These are phyloP conservation scores for Starmerella apicola DNA, from an alignment of 805 yeast species.

Conservation along the genomic window DNA sequence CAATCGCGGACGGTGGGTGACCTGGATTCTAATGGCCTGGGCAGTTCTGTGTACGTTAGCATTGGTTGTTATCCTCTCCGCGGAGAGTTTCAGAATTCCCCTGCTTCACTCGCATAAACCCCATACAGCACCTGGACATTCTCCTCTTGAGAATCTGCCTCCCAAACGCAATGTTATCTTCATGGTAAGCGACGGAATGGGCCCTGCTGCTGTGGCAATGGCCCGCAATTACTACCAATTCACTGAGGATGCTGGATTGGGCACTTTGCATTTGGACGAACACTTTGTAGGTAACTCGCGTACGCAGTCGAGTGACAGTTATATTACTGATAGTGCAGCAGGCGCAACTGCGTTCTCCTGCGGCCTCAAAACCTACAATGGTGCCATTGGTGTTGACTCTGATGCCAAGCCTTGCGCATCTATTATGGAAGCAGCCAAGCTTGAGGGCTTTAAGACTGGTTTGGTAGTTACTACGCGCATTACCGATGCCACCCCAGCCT, in stretches of 20 bases:
- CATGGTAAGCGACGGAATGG: constrained; percentile 93
- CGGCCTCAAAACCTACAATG: constrained; percentile 71
- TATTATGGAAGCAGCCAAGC: constrained; percentile 72
- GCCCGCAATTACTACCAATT: constrained; percentile 64
- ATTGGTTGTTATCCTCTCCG: background rate
- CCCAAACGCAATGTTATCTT: constrained; percentile 54
- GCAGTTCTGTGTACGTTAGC: constrained; percentile 5
- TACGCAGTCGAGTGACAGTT: constrained; percentile 63
- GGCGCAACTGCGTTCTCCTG: constrained; percentile 93
- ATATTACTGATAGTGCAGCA: constrained; percentile 91
- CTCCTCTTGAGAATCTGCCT: background rate
- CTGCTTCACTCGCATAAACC: too few species aligned
- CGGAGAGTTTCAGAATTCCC: background rate
- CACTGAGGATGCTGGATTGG: constrained; percentile 35
- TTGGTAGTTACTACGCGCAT: constrained; percentile 84
- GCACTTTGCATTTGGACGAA: constrained; percentile 51
- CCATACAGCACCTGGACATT: too few species aligned
- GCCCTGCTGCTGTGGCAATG: constrained; percentile 73
- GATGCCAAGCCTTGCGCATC: constrained; percentile 71
- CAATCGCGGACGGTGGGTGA: too few species aligned
- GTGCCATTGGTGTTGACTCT: constrained; percentile 80
- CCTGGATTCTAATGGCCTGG: constrained; percentile 5
- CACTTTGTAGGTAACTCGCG: constrained; percentile 72
- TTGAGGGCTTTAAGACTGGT: constrained; percentile 72
- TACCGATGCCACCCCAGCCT: constrained; percentile 93